These are phyloP conservation scores for Salicornia ramosissima DNA, from an alignment of 148 eudicot species.

Conservation along the genomic window DNA sequence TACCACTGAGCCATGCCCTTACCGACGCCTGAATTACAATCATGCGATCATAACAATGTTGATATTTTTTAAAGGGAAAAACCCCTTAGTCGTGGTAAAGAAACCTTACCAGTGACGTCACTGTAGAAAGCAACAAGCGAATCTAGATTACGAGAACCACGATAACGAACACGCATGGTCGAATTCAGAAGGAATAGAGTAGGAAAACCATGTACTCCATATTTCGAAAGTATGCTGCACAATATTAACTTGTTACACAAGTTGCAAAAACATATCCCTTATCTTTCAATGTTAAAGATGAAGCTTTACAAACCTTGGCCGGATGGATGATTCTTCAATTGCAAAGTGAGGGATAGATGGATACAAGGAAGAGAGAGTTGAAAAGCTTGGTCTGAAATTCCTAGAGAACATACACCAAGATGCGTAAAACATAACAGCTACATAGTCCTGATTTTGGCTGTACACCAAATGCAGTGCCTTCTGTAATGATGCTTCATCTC, in stretches of 20 bases:
- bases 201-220: slow-evolving; percentile 95
- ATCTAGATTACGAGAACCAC: slow-evolving; percentile 68
- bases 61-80: too few species aligned
- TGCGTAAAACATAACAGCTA: slow-evolving; percentile 86
- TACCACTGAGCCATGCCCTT: too few species aligned
- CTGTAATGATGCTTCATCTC: slow-evolving; percentile 74
- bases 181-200: slow-evolving; percentile 77
- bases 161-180: slow-evolving; percentile 75
- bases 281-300: not conserved
- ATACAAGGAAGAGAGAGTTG: slow-evolving; percentile 60
- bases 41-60: too few species aligned
- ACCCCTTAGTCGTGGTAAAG: not conserved
- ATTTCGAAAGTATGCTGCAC: slow-evolving; percentile 81
- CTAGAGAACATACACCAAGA: slow-evolving; percentile 97
- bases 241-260: slow-evolving; percentile 9
- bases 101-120: slow-evolving; percentile 58
- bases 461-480: slow-evolving; percentile 61
- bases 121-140: slow-evolving; percentile 72
- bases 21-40: too few species aligned
- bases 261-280: not conserved
- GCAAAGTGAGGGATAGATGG: slow-evolving; percentile 89
- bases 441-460: slow-evolving; percentile 48
- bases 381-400: slow-evolving; percentile 65
- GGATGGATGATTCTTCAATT: slow-evolving; percentile 70
- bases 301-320: slow-evolving; percentile 62